These are phyloP conservation scores for Amphirosellinia nigrospora DNA, from an alignment of 495 filamentous ascomycete species.

Conservation along the genomic window DNA sequence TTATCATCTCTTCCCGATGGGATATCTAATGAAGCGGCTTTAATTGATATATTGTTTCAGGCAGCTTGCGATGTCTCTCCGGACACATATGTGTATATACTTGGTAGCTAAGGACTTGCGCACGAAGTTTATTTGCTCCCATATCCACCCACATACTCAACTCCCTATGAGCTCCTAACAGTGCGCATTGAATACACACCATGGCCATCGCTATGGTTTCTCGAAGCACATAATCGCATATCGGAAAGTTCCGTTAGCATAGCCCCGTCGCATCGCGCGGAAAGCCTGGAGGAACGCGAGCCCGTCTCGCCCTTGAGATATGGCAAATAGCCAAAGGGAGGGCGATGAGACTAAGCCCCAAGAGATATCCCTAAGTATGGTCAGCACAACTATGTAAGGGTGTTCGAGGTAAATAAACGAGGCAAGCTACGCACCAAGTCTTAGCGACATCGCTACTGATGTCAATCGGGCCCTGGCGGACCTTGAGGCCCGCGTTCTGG, in stretches of 20 bases:
- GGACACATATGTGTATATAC: too few species aligned
- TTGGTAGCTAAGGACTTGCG: too few species aligned
- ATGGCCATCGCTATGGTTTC: constrained; percentile 41
- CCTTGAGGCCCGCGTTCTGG: constrained; percentile 49
- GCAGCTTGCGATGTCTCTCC: too few species aligned
- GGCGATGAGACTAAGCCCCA: constrained; percentile 63
- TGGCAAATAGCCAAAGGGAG: constrained; percentile 62
- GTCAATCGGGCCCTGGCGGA: constrained; percentile 54
- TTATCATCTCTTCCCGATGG: too few species aligned
- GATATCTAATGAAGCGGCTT: too few species aligned
- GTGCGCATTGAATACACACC: background rate
- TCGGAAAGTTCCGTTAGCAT: constrained; percentile 61
- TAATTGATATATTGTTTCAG: too few species aligned
- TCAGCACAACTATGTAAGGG: background rate
- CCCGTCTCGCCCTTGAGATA: constrained; percentile 62
- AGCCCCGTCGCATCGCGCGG: constrained; percentile 63
- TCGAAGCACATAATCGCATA: constrained; percentile 64
- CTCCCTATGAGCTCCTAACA: too few species aligned
- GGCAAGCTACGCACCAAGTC: constrained; percentile 56
- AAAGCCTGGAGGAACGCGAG: constrained; percentile 65
- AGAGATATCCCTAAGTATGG: constrained; percentile 60
- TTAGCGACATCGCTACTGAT: constrained; percentile 62
- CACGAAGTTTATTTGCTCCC: too few species aligned
- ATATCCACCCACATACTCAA: too few species aligned
- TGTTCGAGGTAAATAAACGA: constrained; percentile 6